Base-by-base conservation (phyloP, 1,139 yeast genomes). In the Yamadazyma siamensis region DNA sequence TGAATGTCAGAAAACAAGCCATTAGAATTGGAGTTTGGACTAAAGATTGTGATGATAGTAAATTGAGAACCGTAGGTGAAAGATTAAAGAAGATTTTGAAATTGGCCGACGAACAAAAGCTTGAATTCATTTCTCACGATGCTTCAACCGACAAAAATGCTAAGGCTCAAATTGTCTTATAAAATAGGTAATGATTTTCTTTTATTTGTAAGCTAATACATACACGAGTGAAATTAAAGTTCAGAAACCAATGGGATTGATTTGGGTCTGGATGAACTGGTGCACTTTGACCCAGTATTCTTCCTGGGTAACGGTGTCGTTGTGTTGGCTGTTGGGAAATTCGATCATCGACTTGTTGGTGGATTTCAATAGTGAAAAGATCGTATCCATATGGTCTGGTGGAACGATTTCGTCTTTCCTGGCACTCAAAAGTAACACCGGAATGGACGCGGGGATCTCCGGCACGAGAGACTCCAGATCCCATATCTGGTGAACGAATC, bases 21-120 rank as follows among this genome's bases (percentile, higher is more conserved):
- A 79, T 75, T 70, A 82, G 89, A 62, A 77, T 91, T 56, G 91
- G 94, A 54, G 69, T 91, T 59, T 91, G 98, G 98, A 89, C 97
- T 44, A 81, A 78, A 59, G 77, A 89, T 46, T 79, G 85, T 49
- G 77, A 80, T 50, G 80, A 77, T 49, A 67, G 71, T 37, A 73
- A 75, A 49, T 72, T 78, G 57, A 66, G 65, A 46, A 71, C 75
- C 37, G 80, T 91, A 47, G 98, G 97, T 53, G 80, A 77, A 54
- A 78, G 80, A 61, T 86, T 91, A 64, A 89, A 87, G 75, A 77
- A 75, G 58, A 80, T 84, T 31, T 71, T 87, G 54, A 80, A 75
- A 56, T 74, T 85, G 51, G 59, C 70, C 36, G 87, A 78, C 32
- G 73, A 68, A 39, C 88, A 80, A 48, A 75, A 76, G 57, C 70